Conservation (phyloP, 352 stramenopile genomes). For the Pythium rishiriense region DNA sequence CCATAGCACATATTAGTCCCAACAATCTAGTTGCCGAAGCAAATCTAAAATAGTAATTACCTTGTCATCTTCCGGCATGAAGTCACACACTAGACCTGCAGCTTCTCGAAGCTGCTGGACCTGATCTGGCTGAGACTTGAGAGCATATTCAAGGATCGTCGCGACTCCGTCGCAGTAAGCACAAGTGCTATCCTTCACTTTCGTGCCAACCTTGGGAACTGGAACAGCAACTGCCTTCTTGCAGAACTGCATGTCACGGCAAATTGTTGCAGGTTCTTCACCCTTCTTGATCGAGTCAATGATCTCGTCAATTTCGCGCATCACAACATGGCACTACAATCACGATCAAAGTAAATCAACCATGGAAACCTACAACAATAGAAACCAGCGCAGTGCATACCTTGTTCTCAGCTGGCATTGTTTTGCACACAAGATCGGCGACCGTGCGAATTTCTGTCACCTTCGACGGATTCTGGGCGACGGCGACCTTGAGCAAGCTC, state of each 20-base stretch:
- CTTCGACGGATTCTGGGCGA: constrained; percentile 54
- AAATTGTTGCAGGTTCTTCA: constrained; percentile 58
- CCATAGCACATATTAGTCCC: not conserved
- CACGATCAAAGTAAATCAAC: constrained; percentile 9
- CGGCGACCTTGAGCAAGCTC: constrained; percentile 47
- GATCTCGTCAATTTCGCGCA: constrained; percentile 60
- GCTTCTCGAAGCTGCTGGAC: constrained; percentile 60
- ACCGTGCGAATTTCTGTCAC: constrained; percentile 63
- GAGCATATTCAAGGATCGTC: constrained; percentile 59
- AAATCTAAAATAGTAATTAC: constrained; percentile 28
- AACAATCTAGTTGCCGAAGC: not conserved
- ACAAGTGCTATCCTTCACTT: constrained; percentile 39
- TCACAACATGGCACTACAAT: constrained; percentile 58
- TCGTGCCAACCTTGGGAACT: not conserved
- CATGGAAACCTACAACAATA: not conserved
- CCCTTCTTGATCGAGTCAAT: constrained; percentile 69
- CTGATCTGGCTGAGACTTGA: constrained; percentile 58
- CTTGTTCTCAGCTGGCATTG: constrained; percentile 60
- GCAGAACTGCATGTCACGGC: constrained; percentile 68
- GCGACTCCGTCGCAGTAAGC: constrained; percentile 65
- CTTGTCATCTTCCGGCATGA: constrained; percentile 64
- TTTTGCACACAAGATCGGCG: constrained; percentile 58
- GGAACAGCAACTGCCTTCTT: constrained; percentile 2
- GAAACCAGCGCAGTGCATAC: constrained; percentile 23
- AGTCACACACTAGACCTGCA: constrained; percentile 61